Conservation (phyloP, 345 rosid species). For the Hibiscus tridactylites region DNA sequence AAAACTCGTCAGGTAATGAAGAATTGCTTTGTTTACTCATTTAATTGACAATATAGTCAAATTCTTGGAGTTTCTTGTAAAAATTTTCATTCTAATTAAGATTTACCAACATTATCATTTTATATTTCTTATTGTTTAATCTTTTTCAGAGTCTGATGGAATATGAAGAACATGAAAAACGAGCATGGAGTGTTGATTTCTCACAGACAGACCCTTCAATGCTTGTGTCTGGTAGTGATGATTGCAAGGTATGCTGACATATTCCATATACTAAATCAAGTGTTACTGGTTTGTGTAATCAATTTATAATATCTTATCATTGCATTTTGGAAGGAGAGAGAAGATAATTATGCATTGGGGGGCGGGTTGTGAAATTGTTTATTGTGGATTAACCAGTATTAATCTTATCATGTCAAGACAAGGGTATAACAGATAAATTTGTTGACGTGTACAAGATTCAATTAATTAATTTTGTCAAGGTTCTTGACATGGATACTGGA, state of each 20-base stretch:
- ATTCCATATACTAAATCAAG: constrained; percentile 5
- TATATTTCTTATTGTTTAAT: not conserved
- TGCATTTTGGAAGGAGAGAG: constrained; percentile 7
- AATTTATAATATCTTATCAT: constrained; percentile 8
- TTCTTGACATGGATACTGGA: not conserved
- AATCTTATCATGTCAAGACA: not conserved
- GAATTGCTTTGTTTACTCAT: not conserved
- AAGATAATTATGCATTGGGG: not conserved
- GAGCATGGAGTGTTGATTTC: constrained; percentile 99
- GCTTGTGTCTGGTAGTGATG: constrained; percentile 99
- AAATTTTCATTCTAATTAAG: not conserved
- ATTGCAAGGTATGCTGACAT: constrained; percentile 61
- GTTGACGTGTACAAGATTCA: not conserved
- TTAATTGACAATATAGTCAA: not conserved
- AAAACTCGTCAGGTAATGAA: constrained; percentile 75
- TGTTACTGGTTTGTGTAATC: not conserved
- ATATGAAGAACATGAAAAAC: constrained; percentile 97
- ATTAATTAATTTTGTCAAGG: not conserved
- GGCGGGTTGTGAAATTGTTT: not conserved
- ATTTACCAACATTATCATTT: not conserved
- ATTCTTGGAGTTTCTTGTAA: not conserved
- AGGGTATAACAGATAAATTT: not conserved
- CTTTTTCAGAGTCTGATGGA: constrained; percentile 72
- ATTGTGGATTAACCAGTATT: not conserved
- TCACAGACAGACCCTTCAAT: constrained; percentile 82